phyloP scores from a whole-genome alignment of 2,329 filamentous ascomycete genomes.

The Xylariaceae sp. region DNA sequence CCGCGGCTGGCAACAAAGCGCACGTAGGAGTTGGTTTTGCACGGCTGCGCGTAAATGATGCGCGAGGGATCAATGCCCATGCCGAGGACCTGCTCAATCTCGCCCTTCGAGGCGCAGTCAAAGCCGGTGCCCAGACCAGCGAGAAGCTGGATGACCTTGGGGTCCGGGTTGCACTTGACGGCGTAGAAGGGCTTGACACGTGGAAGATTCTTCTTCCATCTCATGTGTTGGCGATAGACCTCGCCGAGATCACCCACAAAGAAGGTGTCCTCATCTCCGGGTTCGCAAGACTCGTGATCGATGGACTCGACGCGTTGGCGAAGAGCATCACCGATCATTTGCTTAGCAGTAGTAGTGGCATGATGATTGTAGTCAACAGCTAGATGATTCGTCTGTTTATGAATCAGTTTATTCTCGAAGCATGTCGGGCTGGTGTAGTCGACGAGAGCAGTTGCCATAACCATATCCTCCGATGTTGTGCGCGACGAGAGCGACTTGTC shows the following conservation, averaged over 20 bases:
- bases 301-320: constrained; percentile 78
- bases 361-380: constrained; percentile 37
- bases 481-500: constrained; percentile 19
- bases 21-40: constrained; percentile 98
- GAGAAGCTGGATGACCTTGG: constrained; percentile 80
- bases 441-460: constrained; percentile 58
- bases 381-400: constrained; percentile 35
- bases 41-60: constrained; percentile 98
- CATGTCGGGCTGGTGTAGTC: constrained; percentile 49
- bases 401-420: constrained; percentile 42
- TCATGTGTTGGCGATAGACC: constrained; percentile 96
- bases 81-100: constrained; percentile 86
- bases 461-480: constrained; percentile 49
- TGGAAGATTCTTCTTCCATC: constrained; percentile 92
- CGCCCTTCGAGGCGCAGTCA: constrained; percentile 95
- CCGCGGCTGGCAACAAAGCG: constrained; percentile 78
- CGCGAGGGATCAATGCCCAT: constrained; percentile 79
- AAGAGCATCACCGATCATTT: constrained; percentile 80
- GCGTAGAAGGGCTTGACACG: constrained; percentile 96
- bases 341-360: constrained; percentile 56
- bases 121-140: constrained; percentile 88
- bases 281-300: constrained; percentile 80
- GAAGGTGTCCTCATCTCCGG: constrained; percentile 95
- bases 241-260: constrained; percentile 97
- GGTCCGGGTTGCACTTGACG: constrained; percentile 99